A percentile compares a stretch with the other conserved stretches of the same genome.
These are phyloP conservation scores for Citrus australasica DNA, from an alignment of 345 rosid genomes.

Conservation along the genomic window DNA sequence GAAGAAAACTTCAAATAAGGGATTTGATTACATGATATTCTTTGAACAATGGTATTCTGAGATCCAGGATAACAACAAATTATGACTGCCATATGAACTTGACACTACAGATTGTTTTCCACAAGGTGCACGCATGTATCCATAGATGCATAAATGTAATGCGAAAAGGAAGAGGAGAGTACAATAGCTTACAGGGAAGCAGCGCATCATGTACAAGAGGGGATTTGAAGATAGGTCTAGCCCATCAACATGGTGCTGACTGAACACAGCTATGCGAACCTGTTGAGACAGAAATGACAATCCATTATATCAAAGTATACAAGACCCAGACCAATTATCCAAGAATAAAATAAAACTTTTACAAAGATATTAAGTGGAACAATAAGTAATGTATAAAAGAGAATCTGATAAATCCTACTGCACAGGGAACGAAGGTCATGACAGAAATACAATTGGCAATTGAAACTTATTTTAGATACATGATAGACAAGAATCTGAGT, in stretches of 20 bases:
- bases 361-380: neutral
- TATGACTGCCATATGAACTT: neutral
- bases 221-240: constrained; percentile 94
- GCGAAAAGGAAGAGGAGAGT: neutral
- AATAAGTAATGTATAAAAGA: neutral
- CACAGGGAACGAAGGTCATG: neutral
- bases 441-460: neutral
- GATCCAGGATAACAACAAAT: neutral
- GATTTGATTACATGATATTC: neutral
- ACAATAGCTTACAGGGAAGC: constrained; percentile 73
- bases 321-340: neutral
- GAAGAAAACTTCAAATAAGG: constrained; percentile 21
- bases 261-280: constrained; percentile 98
- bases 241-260: constrained; percentile 99
- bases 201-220: constrained; percentile 97
- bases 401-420: neutral
- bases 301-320: constrained; percentile 8
- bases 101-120: neutral
- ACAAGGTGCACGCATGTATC: neutral
- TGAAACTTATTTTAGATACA: neutral
- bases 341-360: neutral
- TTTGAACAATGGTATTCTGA: neutral
- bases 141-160: neutral
- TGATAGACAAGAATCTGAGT: neutral
- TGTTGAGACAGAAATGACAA: constrained; percentile 30